Percentiles rank a stretch among this genome's conserved stretches.
Conservation (phyloP, 495 filamentous ascomycete species). For the Penicilliopsis zonata region DNA sequence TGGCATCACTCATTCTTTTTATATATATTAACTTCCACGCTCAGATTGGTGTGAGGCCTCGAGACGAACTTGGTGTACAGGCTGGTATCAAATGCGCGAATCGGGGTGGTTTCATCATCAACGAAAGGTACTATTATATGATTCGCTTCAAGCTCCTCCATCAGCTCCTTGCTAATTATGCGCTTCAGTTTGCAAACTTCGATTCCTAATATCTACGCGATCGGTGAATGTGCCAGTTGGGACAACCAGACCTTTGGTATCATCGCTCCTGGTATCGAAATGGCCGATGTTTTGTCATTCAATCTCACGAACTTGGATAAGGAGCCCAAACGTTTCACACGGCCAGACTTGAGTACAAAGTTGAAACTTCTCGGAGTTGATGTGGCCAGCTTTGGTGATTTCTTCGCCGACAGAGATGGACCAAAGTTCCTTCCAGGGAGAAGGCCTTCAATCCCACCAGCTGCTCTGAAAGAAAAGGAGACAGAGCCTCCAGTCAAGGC, state of each 20-base stretch:
- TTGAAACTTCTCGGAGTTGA: constrained; percentile 89
- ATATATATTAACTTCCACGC: neutral
- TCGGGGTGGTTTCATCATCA: constrained; percentile 67
- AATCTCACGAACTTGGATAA: constrained; percentile 84
- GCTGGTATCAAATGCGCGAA: constrained; percentile 65
- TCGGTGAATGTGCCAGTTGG: constrained; percentile 94
- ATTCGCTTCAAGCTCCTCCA: neutral
- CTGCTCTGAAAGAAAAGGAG: constrained; percentile 23
- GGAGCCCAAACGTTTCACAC: constrained; percentile 57
- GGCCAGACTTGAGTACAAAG: constrained; percentile 88
- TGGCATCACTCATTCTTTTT: neutral
- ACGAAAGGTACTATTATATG: constrained; percentile 32
- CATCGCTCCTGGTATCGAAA: constrained; percentile 89
- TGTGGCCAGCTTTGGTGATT: constrained; percentile 92
- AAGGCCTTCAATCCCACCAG: constrained; percentile 16
- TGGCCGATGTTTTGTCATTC: constrained; percentile 93
- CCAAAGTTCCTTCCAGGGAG: constrained; percentile 60
- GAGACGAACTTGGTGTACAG: constrained; percentile 66
- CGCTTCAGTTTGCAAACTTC: constrained; percentile 56
- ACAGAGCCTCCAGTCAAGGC: constrained; percentile 59
- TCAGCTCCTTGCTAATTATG: neutral
- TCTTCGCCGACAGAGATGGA: constrained; percentile 86
- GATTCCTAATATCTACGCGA: constrained; percentile 66
- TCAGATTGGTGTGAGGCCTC: constrained; percentile 67
- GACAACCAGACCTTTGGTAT: constrained; percentile 87